phyloP scores from a whole-genome alignment of 2,329 filamentous ascomycete species.

The Seiridium unicorne region DNA sequence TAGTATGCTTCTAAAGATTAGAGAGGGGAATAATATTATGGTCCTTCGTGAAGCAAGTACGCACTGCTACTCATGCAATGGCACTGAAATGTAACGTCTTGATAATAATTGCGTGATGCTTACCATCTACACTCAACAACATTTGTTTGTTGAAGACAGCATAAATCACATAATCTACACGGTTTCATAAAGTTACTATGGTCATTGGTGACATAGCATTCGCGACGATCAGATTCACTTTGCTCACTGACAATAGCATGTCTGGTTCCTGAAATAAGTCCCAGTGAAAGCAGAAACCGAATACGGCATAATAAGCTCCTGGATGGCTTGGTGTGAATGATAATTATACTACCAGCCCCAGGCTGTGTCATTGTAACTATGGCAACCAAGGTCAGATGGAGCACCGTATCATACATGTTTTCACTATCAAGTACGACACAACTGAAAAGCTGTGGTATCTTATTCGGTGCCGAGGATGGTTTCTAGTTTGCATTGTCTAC shows the following conservation, averaged over 20 bases:
- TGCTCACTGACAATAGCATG: neutral
- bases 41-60: neutral
- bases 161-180: too few relatives aligned
- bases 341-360: constrained; percentile 13
- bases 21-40: neutral
- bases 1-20: neutral
- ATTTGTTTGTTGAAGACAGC: too few relatives aligned
- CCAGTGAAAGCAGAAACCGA: neutral
- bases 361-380: constrained; percentile 13
- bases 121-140: too few relatives aligned
- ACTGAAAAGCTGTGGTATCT: constrained; percentile 13
- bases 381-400: constrained; percentile 13
- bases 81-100: too few relatives aligned
- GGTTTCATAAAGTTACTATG: too few relatives aligned
- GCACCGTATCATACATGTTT: constrained; percentile 17
- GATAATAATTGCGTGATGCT: too few relatives aligned
- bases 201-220: too few relatives aligned
- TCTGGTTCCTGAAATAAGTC: neutral
- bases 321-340: neutral
- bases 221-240: too few relatives aligned
- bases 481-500: neutral
- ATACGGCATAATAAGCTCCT: neutral
- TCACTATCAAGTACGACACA: constrained; percentile 12
- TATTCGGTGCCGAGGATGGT: neutral
- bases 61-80: too few relatives aligned